Percentiles rank a stretch among this genome's conserved stretches.
Conservation (phyloP, 306 rosid genomes). For the Vigna angularis region DNA sequence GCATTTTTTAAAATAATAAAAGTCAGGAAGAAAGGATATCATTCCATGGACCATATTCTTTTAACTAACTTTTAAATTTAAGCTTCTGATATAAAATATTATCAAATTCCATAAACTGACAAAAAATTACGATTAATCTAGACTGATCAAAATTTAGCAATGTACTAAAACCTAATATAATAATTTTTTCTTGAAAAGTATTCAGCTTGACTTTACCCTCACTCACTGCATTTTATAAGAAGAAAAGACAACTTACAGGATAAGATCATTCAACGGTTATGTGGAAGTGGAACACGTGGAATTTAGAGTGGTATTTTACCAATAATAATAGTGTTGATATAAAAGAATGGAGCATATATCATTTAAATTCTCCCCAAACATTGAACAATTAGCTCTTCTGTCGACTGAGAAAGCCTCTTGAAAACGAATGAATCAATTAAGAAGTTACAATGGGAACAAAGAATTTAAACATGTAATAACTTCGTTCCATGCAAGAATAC, state of each 20-base stretch:
- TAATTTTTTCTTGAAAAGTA: neutral
- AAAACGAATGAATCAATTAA: conserved; percentile 55
- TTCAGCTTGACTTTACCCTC: neutral
- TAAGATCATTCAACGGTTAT: neutral
- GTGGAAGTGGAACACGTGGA: neutral
- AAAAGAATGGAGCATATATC: conserved; percentile 46
- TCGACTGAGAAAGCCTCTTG: conserved; percentile 43
- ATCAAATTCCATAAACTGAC: too few relatives aligned
- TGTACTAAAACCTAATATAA: neutral
- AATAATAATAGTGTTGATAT: neutral
- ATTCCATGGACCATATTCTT: too few relatives aligned
- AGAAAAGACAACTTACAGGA: neutral
- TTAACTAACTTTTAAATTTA: too few relatives aligned
- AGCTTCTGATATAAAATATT: too few relatives aligned
- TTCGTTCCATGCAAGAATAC: conserved; percentile 47
- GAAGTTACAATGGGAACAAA: conserved; percentile 48
- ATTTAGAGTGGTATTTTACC: neutral
- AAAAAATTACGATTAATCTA: too few relatives aligned
- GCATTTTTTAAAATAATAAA: too few relatives aligned
- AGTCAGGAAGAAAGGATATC: too few relatives aligned
- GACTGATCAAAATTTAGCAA: too few relatives aligned
- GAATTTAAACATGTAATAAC: conserved; percentile 37
- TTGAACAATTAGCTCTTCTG: conserved; percentile 40
- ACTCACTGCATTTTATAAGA: neutral
- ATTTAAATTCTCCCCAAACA: conserved; percentile 35